Base-by-base conservation (phyloP, 2,329 filamentous ascomycete genomes). In the Laburnicola sp. region DNA sequence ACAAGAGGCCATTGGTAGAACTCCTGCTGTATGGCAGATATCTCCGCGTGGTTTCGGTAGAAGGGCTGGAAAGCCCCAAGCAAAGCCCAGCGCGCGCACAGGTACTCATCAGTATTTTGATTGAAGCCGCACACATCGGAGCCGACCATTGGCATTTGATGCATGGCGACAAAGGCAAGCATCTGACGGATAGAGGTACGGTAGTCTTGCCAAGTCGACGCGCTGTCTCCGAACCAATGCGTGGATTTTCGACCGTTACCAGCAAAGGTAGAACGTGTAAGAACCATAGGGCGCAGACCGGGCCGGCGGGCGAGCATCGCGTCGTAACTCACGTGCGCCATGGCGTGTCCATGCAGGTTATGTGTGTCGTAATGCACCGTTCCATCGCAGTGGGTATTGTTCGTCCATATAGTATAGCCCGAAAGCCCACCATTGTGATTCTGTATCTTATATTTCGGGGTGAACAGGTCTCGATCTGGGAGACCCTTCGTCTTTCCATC, bases 121-220 rank as follows among this genome's bases (percentile, higher is more conserved):
- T 76, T 84, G 57, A 87, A 94, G 0, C 90, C 90, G 61, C 90
- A 94, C 1, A 91, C 86, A 59, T 94, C 89, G 2, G 71, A 62
- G 1, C 76, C 76, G 2, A 76, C 75, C 68, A 78, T 76, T 1
- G 76, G 74, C 0, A 78, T 60, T 45, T 78, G 75, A 68, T 72
- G 79, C 22, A 79, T 63, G 4, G 75, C 66, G 10, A 68, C 70
- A 50, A 79, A 79, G 52, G 78, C 72, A 7, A 79, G 63, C 35
- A 77, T 64, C 38, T 73, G 63, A 2, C 64, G 53, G 40, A 75
- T 74, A 22, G 68, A 73, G 31, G 70, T 68, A 25, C 72, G 67
- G 54, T 79, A 79, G 49, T 75, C 61, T 8, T 65, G 60, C 76
- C 77, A 79, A 6, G 68, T 62, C 9, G 72, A 72, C 7, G 71